phyloP scores from a whole-genome alignment of 345 rosid genomes.

The Euphorbia tirucalli region DNA sequence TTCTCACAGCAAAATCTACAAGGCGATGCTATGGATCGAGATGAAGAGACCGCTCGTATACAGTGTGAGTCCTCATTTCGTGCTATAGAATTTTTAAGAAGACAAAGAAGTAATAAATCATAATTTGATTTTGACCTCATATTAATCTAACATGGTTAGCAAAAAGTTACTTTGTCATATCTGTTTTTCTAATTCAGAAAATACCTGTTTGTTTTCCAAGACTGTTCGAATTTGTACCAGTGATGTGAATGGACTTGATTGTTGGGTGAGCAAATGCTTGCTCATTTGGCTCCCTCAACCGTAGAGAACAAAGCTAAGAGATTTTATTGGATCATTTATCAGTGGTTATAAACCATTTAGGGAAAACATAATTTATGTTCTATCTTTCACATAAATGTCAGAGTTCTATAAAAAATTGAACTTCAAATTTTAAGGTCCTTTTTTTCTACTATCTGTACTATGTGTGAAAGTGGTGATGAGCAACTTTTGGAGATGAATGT shows the following conservation, averaged over 20 bases:
- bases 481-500: background rate
- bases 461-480: background rate
- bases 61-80: slow-evolving; percentile 45
- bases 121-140: background rate
- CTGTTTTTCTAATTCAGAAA: background rate
- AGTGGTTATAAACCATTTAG: background rate
- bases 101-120: background rate
- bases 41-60: slow-evolving; percentile 92
- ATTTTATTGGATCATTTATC: background rate
- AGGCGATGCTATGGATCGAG: slow-evolving; percentile 82
- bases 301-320: background rate
- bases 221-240: background rate
- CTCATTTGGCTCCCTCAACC: background rate
- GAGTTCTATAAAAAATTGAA: background rate
- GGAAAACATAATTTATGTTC: background rate
- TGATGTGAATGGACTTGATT: background rate
- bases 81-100: background rate
- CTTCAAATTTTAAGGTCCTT: background rate
- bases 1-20: slow-evolving; percentile 86
- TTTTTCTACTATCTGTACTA: background rate
- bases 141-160: background rate
- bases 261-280: background rate
- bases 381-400: background rate
- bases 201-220: background rate
- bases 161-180: background rate